phyloP scores from a whole-genome alignment of 2,329 filamentous ascomycete species.

The Eurotiales sp. region DNA sequence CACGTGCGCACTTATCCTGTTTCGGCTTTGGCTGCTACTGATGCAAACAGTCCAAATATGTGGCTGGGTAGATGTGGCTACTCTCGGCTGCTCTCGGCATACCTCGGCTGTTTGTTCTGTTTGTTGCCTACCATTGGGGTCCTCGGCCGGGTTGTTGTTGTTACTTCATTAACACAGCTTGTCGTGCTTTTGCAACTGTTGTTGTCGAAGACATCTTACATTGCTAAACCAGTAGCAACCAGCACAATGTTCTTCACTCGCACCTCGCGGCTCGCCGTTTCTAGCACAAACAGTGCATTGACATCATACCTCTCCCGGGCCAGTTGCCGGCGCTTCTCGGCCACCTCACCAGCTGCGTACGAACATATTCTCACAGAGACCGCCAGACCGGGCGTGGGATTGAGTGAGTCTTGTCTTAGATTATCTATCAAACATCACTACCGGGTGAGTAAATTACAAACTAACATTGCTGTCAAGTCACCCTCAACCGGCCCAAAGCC shows the following conservation, averaged over 20 bases:
- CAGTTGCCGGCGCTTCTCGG: slow-evolving; percentile 35
- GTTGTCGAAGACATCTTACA: background rate
- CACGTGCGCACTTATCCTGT: background rate
- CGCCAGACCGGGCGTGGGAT: slow-evolving; percentile 82
- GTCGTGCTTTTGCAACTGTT: no score
- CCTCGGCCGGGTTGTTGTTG: no score
- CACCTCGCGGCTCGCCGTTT: slow-evolving; percentile 58
- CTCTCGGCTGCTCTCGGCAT: slow-evolving; percentile 15
- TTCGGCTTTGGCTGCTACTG: background rate
- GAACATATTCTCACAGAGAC: slow-evolving; percentile 78
- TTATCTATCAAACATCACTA: background rate
- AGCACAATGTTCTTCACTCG: slow-evolving; percentile 40
- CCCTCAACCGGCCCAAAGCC: slow-evolving; percentile 88
- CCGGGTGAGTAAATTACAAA: background rate
- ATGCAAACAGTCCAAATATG: background rate
- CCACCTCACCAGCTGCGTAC: slow-evolving; percentile 52
- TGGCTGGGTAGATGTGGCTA: slow-evolving; percentile 1
- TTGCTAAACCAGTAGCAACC: no score
- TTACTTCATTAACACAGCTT: no score
- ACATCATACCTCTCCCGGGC: slow-evolving; percentile 32
- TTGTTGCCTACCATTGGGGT: no score
- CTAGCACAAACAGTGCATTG: slow-evolving; percentile 44
- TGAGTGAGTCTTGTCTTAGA: slow-evolving; percentile 58
- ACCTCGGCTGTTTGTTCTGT: background rate
- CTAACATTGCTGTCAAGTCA: slow-evolving; percentile 59